Percentiles rank a stretch among this genome's conserved stretches.
These are phyloP conservation scores for Pelargonium nanum DNA, from an alignment of 345 rosid species.

Conservation along the genomic window DNA sequence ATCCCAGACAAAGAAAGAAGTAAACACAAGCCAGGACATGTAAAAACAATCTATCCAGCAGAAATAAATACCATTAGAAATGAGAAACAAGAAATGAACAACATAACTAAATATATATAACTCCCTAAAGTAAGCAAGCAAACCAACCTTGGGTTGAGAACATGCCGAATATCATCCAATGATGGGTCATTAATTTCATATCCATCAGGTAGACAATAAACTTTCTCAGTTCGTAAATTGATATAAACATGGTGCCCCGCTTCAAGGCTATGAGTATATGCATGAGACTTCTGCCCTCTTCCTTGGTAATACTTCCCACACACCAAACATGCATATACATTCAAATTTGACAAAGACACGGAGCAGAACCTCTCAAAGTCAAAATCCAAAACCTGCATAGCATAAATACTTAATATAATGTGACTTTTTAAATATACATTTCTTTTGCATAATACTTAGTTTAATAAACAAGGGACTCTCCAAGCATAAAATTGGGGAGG, in stretches of 20 bases:
- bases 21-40: neutral
- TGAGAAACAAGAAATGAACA: neutral
- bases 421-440: neutral
- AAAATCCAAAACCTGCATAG: conserved; percentile 77
- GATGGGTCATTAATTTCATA: conserved; percentile 94
- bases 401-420: neutral
- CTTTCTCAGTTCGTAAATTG: conserved; percentile 83
- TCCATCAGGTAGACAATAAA: conserved; percentile 95
- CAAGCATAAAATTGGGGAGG: neutral
- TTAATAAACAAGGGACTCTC: neutral
- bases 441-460: neutral
- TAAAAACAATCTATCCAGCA: neutral
- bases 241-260: conserved; percentile 94
- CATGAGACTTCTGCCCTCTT: conserved; percentile 88
- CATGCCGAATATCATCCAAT: conserved; percentile 89
- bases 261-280: conserved; percentile 95
- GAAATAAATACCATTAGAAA: neutral
- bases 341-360: conserved; percentile 70
- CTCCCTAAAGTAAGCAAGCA: neutral
- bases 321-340: conserved; percentile 93
- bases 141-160: conserved; percentile 74
- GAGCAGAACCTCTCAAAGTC: conserved; percentile 97
- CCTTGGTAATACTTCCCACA: conserved; percentile 98
- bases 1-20: neutral
- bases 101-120: neutral